Evolutionary conservation across 1,284 basidiomycete species (phyloP), one percentile per base, ranked within the genome.

Genomic region (Retiboletus flavoniger): DNA sequence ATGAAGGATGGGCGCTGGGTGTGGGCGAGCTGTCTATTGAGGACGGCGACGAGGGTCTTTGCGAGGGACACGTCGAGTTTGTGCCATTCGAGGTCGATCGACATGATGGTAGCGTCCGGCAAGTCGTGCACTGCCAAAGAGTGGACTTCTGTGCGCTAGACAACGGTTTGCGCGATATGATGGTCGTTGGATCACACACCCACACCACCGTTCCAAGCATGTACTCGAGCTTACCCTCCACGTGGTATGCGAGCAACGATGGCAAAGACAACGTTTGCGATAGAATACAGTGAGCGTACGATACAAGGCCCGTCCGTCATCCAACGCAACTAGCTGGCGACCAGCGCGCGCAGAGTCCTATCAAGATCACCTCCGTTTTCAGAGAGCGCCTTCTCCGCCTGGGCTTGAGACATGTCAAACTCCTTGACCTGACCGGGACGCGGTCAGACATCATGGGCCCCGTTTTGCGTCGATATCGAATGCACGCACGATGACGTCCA

Each of bases 1-100:
- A 99, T 89, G 72, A 96, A 98, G 7, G 92, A 93, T 0, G 97
- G 97, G 5, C 91, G 77, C 34, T 82, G 72, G 7, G 88, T 83
- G 40, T 74, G 79, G 5, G 80, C 69, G 17, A 99, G 87, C 45
- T 93, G 88, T 55, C 77, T 75, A 74, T 98, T 96, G 65, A 99
- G 85, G 44, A 87, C 72, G 31, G 84, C 78, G 51, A 96, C 82
- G 50, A 98, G 81, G 10, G 79, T 80, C 6, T 77, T 74, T 8
- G 93, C 82, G 10, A 98, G 81, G 3, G 85, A 79, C 8, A 79
- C 73, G 70, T 93, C 87, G 57, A 91, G 78, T 64, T 82, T 83
- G 66, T 74, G 72, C 89, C 89, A 92, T 72, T 89, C 85, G 52
- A 92, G 72, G 74, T 92, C 89, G 70, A 92, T 84, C 35, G 89